A percentile compares a stretch with the other conserved stretches of the same genome.
Evolutionary conservation across 495 filamentous ascomycete genomes (phyloP).

Genomic region (Neurospora sp.): DNA sequence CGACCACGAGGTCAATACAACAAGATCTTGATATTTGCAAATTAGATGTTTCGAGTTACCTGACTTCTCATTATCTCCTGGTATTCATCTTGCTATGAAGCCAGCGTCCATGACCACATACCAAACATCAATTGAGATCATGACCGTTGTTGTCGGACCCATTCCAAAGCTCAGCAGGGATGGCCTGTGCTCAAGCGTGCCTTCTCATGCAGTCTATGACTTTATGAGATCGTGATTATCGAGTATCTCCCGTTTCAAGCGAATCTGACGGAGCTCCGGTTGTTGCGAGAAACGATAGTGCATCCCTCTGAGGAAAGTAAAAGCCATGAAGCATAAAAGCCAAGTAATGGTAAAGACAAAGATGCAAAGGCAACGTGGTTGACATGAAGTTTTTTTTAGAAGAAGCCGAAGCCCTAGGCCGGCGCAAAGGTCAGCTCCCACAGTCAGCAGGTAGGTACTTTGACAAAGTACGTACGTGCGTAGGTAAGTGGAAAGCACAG

Average conservation of each 20-base stretch:
- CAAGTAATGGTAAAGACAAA: background rate
- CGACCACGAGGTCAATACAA: background rate
- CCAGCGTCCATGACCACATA: background rate
- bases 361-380: background rate
- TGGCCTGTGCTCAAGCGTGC: background rate
- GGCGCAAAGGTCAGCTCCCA: background rate
- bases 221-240: background rate
- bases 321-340: background rate
- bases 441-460: background rate
- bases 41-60: background rate
- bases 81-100: background rate
- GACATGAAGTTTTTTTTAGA: background rate
- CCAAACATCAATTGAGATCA: background rate
- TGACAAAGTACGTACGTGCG: background rate
- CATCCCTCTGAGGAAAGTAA: background rate
- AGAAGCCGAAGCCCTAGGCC: background rate
- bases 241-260: background rate
- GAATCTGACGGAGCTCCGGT: background rate
- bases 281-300: background rate
- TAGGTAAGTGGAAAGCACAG: background rate
- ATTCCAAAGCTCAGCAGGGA: background rate
- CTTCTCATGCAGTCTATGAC: background rate
- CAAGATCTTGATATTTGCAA: background rate
- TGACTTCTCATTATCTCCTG: background rate
- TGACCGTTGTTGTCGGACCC: background rate